Base-by-base conservation (phyloP, 2,329 filamentous ascomycete genomes). In the Stemphylium vesicarium region DNA sequence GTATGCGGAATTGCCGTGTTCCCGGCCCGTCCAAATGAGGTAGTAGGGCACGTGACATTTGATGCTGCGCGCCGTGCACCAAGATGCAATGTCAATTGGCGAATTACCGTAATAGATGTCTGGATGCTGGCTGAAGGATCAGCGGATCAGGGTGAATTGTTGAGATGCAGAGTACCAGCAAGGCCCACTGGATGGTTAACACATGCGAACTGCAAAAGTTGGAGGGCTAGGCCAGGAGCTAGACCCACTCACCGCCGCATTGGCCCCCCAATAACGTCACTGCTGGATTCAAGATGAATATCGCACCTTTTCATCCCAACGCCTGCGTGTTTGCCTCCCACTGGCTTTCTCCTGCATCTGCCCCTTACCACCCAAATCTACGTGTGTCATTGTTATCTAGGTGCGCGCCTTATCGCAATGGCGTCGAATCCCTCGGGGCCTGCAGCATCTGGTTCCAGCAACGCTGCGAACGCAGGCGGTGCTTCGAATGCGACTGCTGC, bases 401-500 rank as follows among this genome's bases (percentile, higher is more conserved):
- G 35, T 20, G 35, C 32, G 49, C 53, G 45, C 53, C 4, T 35
- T 18, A 29, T 16, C 45, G 48, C 53, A 49, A 69, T 68, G 65
- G 53, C 60, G 41, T 52, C 60, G 16, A 64, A 56, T 57, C 55
- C 62, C 32, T 32, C 50, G 31, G 53, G 54, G 44, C 49, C 49
- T 44, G 45, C 50, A 26, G 55, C 52, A 42, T 35, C 40, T 29
- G 47, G 49, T 44, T 36, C 60, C 29, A 55, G 53, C 41, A 41
- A 46, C 26, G 50, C 42, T 43, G 58, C 44, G 36, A 60, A 61
- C 37, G 52, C 56, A 33, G 52, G 51, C 31, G 50, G 40, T 18
- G 45, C 59, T 32, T 56, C 60, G 6, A 58, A 64, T 44, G 58
- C 64, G 31, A 53, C 58, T 51, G 56, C 60, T 49, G 60, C 56